A percentile compares a stretch with the other conserved stretches of the same genome.
Conservation (phyloP, 2,329 filamentous ascomycete genomes). For the Trichophyton rubrum region DNA sequence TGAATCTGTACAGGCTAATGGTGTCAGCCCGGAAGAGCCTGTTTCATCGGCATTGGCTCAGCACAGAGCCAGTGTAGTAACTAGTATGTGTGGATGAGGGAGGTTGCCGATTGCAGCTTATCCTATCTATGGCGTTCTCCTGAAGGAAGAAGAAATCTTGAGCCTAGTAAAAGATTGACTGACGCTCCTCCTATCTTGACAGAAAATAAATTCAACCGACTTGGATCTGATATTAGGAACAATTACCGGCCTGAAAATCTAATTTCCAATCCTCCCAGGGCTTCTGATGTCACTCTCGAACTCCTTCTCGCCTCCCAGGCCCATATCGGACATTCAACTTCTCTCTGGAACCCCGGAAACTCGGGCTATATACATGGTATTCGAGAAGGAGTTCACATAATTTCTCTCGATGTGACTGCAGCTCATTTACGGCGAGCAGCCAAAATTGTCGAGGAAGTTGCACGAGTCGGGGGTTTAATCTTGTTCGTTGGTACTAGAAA, state of each 20-base stretch:
- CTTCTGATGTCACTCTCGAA: conserved; percentile 77
- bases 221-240: conserved; percentile 21
- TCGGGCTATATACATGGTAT: conserved; percentile 88
- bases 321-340: conserved; percentile 82
- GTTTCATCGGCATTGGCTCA: background rate
- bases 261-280: conserved; percentile 57
- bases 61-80: background rate
- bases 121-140: background rate
- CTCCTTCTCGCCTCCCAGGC: conserved; percentile 76
- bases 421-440: conserved; percentile 83
- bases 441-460: conserved; percentile 80
- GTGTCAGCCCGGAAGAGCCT: conserved; percentile 6
- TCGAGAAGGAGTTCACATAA: conserved; percentile 79
- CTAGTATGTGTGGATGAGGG: background rate
- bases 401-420: conserved; percentile 77
- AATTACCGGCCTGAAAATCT: conserved; percentile 25
- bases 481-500: conserved; percentile 80
- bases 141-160: background rate
- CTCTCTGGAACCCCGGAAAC: conserved; percentile 90
- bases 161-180: background rate
- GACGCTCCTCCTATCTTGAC: background rate
- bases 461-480: conserved; percentile 68
- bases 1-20: conserved; percentile 8
- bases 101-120: background rate
- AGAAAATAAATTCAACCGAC: conserved; percentile 23